phyloP scores from a whole-genome alignment of 805 yeast species.

The Spathaspora arborariae region DNA sequence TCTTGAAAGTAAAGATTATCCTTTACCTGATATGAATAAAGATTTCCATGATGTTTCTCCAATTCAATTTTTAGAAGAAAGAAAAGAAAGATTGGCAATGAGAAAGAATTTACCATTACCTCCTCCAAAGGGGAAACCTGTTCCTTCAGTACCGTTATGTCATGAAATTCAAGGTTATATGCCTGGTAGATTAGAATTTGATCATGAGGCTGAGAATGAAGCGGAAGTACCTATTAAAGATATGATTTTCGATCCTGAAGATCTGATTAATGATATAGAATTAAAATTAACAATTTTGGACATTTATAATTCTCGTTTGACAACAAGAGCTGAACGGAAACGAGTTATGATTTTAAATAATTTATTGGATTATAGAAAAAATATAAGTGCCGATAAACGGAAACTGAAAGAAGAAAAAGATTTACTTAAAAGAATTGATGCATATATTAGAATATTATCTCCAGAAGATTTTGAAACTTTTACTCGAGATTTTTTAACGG shows the following conservation, averaged over 20 bases:
- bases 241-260: constrained; percentile 93
- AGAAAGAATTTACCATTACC: constrained; percentile 73
- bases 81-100: constrained; percentile 69
- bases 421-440: constrained; percentile 66
- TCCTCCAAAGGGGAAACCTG: constrained; percentile 79
- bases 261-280: constrained; percentile 82
- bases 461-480: constrained; percentile 78
- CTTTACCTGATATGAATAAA: constrained; percentile 81
- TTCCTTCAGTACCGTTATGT: constrained; percentile 91
- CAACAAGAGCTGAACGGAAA: constrained; percentile 91
- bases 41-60: constrained; percentile 61
- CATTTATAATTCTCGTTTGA: constrained; percentile 83
- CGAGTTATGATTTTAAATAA: constrained; percentile 72
- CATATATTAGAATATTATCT: constrained; percentile 77
- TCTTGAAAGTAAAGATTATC: constrained; percentile 68
- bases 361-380: constrained; percentile 79
- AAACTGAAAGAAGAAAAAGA: constrained; percentile 90
- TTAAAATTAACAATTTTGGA: constrained; percentile 83
- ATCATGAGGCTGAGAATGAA: constrained; percentile 93
- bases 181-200: constrained; percentile 98
- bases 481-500: constrained; percentile 68
- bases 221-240: constrained; percentile 94
- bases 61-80: constrained; percentile 59
- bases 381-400: constrained; percentile 78
- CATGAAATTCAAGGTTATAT: constrained; percentile 96